Evolutionary conservation across 2,329 filamentous ascomycete species (phyloP).

Genomic region (Hirsutella minnesotensis): DNA sequence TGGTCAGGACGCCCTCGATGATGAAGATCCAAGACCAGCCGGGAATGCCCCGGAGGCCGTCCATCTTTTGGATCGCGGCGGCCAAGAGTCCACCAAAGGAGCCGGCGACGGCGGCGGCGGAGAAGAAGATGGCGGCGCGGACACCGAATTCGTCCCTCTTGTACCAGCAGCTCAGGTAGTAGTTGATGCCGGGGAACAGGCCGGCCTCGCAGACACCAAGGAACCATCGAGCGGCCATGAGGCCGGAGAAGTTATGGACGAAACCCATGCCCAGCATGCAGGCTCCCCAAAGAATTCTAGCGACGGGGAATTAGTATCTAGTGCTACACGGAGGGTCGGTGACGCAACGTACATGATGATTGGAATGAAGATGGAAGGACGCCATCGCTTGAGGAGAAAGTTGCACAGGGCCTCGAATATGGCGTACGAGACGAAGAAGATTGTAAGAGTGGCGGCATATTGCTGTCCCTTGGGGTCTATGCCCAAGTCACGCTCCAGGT

Average conservation of each 20-base stretch:
- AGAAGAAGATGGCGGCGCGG: slow-evolving; percentile 76
- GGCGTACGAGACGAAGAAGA: slow-evolving; percentile 81
- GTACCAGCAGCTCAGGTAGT: slow-evolving; percentile 80
- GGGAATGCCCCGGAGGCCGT: slow-evolving; percentile 42
- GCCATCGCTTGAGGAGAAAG: slow-evolving; percentile 62
- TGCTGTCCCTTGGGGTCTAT: slow-evolving; percentile 42
- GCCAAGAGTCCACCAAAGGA: slow-evolving; percentile 67
- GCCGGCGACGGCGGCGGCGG: slow-evolving; percentile 66
- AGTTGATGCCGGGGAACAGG: slow-evolving; percentile 65
- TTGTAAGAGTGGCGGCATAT: slow-evolving; percentile 66
- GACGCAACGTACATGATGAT: slow-evolving; percentile 54
- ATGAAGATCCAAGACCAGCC: slow-evolving; percentile 60
- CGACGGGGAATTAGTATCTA: slow-evolving; percentile 9
- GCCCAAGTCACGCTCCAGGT: slow-evolving; percentile 32
- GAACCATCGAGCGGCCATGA: slow-evolving; percentile 59
- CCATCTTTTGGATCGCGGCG: slow-evolving; percentile 59
- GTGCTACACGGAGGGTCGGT: not conserved
- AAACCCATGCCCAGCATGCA: slow-evolving; percentile 61
- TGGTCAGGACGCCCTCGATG: slow-evolving; percentile 57
- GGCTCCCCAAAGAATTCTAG: slow-evolving; percentile 51
- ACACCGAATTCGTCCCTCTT: slow-evolving; percentile 67
- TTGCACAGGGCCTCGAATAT: slow-evolving; percentile 72
- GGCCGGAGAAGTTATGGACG: slow-evolving; percentile 47
- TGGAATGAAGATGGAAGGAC: slow-evolving; percentile 70
- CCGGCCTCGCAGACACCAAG: slow-evolving; percentile 65